These are phyloP conservation scores for Backusella australiensis DNA, from an alignment of 192 early-diverging fungal genomes.

Conservation along the genomic window DNA sequence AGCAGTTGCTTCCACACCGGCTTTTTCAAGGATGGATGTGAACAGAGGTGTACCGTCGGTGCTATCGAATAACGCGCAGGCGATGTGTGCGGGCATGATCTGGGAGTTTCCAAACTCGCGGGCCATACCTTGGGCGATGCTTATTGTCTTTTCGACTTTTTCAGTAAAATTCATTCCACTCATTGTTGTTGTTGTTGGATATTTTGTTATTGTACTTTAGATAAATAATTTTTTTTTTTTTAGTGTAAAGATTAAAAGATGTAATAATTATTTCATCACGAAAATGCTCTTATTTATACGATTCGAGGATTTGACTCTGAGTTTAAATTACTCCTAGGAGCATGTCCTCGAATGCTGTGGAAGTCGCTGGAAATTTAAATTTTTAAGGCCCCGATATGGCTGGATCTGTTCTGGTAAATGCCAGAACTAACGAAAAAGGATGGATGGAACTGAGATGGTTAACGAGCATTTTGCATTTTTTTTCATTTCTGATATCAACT, in stretches of 20 bases:
- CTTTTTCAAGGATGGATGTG: conserved; percentile 75
- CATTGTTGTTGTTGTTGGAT: conserved; percentile 29
- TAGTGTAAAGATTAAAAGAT: background rate
- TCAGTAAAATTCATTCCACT: conserved; percentile 80
- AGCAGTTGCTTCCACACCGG: conserved; percentile 74
- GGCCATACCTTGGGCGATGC: conserved; percentile 61
- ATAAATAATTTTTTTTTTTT: background rate
- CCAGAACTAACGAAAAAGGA: background rate
- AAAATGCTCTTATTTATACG: background rate
- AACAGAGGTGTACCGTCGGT: conserved; percentile 76
- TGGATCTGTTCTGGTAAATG: background rate
- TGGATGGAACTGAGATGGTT: too few species aligned
- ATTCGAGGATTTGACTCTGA: background rate
- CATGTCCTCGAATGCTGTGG: background rate
- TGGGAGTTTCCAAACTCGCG: conserved; percentile 74
- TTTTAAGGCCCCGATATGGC: background rate
- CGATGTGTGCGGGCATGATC: conserved; percentile 80
- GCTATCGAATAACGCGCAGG: conserved; percentile 77
- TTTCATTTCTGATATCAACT: background rate
- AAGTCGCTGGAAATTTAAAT: background rate
- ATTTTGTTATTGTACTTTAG: background rate
- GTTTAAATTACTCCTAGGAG: background rate
- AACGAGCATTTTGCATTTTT: background rate
- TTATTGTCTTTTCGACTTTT: conserved; percentile 73
- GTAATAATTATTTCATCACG: background rate